phyloP scores from a whole-genome alignment of 371 early-diverging fungal genomes.

The Mucor lusitanicus region DNA sequence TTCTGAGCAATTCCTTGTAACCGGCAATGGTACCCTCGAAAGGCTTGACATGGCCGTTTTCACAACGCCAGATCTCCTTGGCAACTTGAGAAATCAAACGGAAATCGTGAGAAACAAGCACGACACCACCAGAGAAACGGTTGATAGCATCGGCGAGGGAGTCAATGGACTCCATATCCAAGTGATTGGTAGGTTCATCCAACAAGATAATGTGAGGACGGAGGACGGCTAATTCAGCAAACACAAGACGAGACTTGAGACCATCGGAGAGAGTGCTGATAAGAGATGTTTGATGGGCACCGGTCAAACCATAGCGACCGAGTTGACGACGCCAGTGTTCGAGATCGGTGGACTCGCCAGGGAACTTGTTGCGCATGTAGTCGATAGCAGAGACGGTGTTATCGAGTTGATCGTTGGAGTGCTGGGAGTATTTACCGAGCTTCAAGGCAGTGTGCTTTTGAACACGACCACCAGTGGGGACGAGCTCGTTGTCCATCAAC shows the following conservation, averaged over 20 bases:
- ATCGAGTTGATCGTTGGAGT: constrained; percentile 94
- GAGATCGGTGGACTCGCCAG: constrained; percentile 42
- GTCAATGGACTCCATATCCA: constrained; percentile 96
- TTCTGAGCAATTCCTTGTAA: constrained; percentile 88
- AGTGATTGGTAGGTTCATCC: constrained; percentile 98
- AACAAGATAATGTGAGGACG: constrained; percentile 95
- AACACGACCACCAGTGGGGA: constrained; percentile 86
- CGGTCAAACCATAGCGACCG: constrained; percentile 94
- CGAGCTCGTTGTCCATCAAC: constrained; percentile 86
- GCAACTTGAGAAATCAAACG: constrained; percentile 96
- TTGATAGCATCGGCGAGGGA: constrained; percentile 96
- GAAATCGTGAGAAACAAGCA: constrained; percentile 99
- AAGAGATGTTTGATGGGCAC: constrained; percentile 88
- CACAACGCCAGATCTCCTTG: constrained; percentile 95
- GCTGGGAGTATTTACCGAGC: constrained; percentile 97
- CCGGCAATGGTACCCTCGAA: constrained; percentile 83
- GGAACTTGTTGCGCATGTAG: constrained; percentile 89
- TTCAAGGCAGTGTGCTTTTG: constrained; percentile 89
- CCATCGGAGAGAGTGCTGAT: constrained; percentile 93
- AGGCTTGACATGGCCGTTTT: constrained; percentile 74
- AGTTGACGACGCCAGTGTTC: constrained; percentile 88
- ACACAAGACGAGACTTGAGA: constrained; percentile 94
- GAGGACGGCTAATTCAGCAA: constrained; percentile 89
- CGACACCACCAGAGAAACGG: constrained; percentile 94
- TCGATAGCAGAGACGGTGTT: constrained; percentile 87